These are phyloP conservation scores for Mucor circinelloides DNA, from an alignment of 371 early-diverging fungal species.

Conservation along the genomic window DNA sequence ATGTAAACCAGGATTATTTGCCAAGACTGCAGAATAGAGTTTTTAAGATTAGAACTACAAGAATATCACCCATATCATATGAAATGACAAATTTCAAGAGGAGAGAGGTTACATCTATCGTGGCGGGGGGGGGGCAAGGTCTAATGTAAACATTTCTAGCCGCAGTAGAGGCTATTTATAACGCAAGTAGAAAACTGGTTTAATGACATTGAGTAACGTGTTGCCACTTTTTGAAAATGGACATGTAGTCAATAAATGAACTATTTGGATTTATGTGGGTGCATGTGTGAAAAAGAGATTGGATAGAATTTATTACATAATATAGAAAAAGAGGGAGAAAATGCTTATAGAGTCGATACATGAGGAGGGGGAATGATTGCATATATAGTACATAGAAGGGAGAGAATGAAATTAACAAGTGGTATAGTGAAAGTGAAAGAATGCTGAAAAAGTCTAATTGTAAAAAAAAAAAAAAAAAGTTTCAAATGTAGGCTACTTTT, in stretches of 20 bases:
- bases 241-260: not conserved
- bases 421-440: conserved; percentile 2
- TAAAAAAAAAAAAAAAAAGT: no score
- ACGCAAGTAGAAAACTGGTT: not conserved
- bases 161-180: not conserved
- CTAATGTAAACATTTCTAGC: not conserved
- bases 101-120: not conserved
- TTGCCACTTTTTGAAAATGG: not conserved
- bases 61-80: no score
- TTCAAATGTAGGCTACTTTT: not conserved
- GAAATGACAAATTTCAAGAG: not conserved
- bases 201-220: not conserved
- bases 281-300: not conserved
- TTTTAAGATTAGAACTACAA: no score
- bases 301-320: not conserved
- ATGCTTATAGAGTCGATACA: not conserved
- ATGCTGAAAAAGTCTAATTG: not conserved
- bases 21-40: no score
- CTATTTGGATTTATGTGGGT: not conserved
- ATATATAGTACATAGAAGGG: conserved; percentile 1
- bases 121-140: not conserved
- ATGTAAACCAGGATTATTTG: no score
- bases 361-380: not conserved
- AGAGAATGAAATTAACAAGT: not conserved
- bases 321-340: not conserved